phyloP scores from a whole-genome alignment of 306 rosid species.

The Prunus kanzakura region DNA sequence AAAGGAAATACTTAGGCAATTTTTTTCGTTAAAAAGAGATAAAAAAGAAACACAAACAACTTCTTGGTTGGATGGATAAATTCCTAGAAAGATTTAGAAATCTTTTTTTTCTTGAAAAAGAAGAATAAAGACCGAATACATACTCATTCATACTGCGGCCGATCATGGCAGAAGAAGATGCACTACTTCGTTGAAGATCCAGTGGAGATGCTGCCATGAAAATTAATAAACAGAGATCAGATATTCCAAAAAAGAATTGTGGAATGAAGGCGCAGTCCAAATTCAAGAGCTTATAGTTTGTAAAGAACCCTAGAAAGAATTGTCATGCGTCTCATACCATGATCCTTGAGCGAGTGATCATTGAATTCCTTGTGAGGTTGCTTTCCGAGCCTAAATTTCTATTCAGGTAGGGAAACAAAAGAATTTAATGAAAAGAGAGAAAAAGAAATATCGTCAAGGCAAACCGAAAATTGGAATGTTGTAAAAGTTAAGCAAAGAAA shows the following conservation, averaged over 20 bases:
- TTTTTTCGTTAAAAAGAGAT: not conserved
- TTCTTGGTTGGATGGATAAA: not conserved
- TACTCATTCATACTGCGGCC: conserved; percentile 98
- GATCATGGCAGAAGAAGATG: conserved; percentile 80
- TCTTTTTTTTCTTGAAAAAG: not conserved
- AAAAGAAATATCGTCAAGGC: conserved; percentile 12
- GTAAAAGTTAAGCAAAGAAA: conserved; percentile 3
- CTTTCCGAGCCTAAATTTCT: conserved; percentile 98
- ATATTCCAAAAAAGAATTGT: not conserved
- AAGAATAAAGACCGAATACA: conserved; percentile 18
- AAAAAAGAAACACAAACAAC: not conserved
- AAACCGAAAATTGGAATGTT: conserved; percentile 4
- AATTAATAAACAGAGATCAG: conserved; percentile 14
- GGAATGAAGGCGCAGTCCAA: not conserved
- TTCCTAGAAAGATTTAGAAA: too few species aligned
- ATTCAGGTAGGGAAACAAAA: conserved; percentile 24
- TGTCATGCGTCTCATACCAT: conserved; percentile 62
- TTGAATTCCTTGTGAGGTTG: conserved; percentile 99
- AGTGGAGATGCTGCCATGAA: conserved; percentile 64
- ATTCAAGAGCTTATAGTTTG: not conserved
- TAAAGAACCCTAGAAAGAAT: conserved; percentile 63
- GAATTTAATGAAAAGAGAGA: conserved; percentile 16
- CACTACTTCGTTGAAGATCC: conserved; percentile 78
- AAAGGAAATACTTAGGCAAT: conserved; percentile 11
- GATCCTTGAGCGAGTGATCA: conserved; percentile 87